Conservation (phyloP, 2,329 filamentous ascomycete species). For the Fusarium algeriense region DNA sequence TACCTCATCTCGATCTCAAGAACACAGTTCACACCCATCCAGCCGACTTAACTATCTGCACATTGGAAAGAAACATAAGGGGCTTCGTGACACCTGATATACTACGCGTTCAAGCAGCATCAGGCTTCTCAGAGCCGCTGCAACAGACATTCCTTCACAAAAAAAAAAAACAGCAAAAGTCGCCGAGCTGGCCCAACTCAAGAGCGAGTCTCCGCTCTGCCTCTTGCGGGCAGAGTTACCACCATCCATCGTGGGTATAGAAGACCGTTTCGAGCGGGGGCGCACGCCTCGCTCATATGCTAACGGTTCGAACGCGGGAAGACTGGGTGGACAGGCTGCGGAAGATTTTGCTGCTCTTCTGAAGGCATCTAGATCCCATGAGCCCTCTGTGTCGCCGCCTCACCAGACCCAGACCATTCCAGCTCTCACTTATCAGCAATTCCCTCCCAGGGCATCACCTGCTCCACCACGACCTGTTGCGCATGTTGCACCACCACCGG, state of each 20-base stretch:
- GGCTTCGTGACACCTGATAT: conserved; percentile 21
- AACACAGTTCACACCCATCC: conserved; percentile 7
- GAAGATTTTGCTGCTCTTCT: conserved; percentile 95
- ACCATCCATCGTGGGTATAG: conserved; percentile 48
- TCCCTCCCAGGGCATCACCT: conserved; percentile 41
- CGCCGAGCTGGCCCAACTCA: conserved; percentile 58
- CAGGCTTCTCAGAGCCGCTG: conserved; percentile 38
- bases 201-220: conserved; percentile 57
- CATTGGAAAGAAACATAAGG: conserved; percentile 11
- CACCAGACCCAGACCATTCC: conserved; percentile 44
- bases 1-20: conserved; percentile 1
- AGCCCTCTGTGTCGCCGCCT: conserved; percentile 68
- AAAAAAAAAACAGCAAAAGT: conserved; percentile 36
- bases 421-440: conserved; percentile 27
- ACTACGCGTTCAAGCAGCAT: conserved; percentile 32
- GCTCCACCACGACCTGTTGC: conserved; percentile 41
- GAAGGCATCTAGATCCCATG: conserved; percentile 80
- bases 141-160: conserved; percentile 25
- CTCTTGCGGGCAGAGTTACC: conserved; percentile 56
- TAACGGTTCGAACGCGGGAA: conserved; percentile 45
- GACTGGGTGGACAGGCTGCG: conserved; percentile 61
- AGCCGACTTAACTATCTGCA: neutral
- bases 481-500: conserved; percentile 41
- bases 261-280: conserved; percentile 47
- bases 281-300: conserved; percentile 48